Base-by-base conservation (phyloP, 768 basidiomycete genomes). In the Fomitopsis serialis region DNA sequence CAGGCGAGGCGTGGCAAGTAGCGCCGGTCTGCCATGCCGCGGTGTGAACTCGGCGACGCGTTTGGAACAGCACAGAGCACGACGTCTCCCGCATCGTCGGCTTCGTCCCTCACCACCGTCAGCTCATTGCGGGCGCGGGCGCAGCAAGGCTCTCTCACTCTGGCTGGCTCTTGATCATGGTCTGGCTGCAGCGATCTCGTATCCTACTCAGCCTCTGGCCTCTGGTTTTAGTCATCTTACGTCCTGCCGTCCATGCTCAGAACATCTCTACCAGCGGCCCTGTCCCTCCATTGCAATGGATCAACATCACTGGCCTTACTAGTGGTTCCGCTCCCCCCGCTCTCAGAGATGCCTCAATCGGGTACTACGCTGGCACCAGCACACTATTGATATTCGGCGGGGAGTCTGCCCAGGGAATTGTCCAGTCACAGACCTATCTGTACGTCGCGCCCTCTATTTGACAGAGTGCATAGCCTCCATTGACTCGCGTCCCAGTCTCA, bases 301-400 rank as follows among this genome's bases (percentile, higher is more conserved):
- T 92, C 65, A 87, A 89, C 66, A 71, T 91, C 60, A 78, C 85
- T 4, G 56, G 58, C 58, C 70, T 87, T 42, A 69, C 68, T 27
- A 86, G 87, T 29, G 65, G 84, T 1, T 52, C 78, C 3, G 67
- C 72, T 1, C 80, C 86, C 7, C 82, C 84, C 7, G 78, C 81
- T 29, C 74, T 90, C 58, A 85, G 81, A 66, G 84, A 87, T 61
- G 80, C 87, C 7, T 76, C 84, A 32, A 82, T 92, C 58, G 89
- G 87, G 13, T 77, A 73, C 62, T 68, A 72, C 61, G 68, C 65
- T 58, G 54, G 37, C 34, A 78, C 78, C 59, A 78, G 81, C 48
- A 77, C 76, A 10, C 67, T 91, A 50, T 71, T 91, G 59, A 75
- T 91, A 49, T 91, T 89, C 62, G 89, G 89, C 48, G 89, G 89